Evolutionary conservation across 305 asterid species (phyloP).

Genomic region (Solanum hybrid): DNA sequence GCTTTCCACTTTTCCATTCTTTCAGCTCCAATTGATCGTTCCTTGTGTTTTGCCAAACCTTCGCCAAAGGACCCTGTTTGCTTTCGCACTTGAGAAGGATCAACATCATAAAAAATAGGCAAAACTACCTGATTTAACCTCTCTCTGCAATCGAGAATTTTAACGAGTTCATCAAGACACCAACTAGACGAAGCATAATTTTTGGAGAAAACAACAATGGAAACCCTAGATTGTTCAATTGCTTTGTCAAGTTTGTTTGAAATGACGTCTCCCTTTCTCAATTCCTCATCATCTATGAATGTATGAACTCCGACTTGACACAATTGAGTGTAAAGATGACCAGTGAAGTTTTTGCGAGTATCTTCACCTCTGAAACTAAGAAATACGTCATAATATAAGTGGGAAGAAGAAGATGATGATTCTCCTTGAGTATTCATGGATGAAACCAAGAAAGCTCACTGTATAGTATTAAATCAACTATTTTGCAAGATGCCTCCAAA

Average conservation of each 20-base stretch:
- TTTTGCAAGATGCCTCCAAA: neutral
- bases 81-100: too few species aligned
- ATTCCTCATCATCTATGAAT: too few species aligned
- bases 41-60: too few species aligned
- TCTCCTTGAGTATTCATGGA: neutral
- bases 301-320: too few species aligned
- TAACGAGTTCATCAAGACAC: neutral
- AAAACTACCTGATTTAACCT: neutral
- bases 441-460: too few species aligned
- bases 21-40: rapidly evolving
- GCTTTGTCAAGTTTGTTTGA: neutral
- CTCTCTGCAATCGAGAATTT: neutral
- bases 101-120: too few species aligned
- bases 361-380: neutral
- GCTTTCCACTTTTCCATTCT: neutral
- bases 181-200: neutral
- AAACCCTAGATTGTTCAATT: neutral
- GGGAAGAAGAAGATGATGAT: too few species aligned
- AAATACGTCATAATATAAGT: neutral
- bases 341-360: too few species aligned
- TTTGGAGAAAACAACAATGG: neutral
- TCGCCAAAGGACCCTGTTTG: too few species aligned
- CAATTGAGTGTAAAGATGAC: too few species aligned
- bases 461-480: neutral
- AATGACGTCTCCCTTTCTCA: neutral